Evolutionary conservation across 2,329 filamentous ascomycete species (phyloP).

Genomic region (Microthyrium microscopicum): DNA sequence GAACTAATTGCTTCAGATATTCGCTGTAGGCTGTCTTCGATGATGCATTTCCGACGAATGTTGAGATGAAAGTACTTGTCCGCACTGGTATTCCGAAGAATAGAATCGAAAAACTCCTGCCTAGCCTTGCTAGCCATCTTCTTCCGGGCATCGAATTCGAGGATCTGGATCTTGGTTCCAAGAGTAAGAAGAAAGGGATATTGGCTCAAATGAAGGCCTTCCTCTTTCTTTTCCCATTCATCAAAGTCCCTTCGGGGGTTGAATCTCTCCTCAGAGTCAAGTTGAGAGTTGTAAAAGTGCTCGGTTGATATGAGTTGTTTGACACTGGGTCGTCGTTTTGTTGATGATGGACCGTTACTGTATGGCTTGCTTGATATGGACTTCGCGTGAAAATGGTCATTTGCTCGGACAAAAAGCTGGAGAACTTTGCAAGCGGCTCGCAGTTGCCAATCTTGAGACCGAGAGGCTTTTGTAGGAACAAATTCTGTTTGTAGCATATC

Average conservation of each 20-base stretch:
- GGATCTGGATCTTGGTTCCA: constrained; percentile 77
- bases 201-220: constrained; percentile 76
- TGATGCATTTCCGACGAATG: constrained; percentile 68
- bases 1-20: constrained; percentile 75
- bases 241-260: constrained; percentile 78
- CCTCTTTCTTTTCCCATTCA: constrained; percentile 59
- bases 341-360: constrained; percentile 20
- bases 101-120: too few species aligned
- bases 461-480: neutral
- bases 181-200: constrained; percentile 87
- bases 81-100: constrained; percentile 69
- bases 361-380: constrained; percentile 23
- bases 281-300: constrained; percentile 72
- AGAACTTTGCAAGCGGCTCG: constrained; percentile 66
- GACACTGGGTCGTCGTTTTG: too few species aligned
- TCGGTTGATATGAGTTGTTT: constrained; percentile 62
- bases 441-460: constrained; percentile 71
- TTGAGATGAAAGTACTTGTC: constrained; percentile 67
- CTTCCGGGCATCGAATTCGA: constrained; percentile 72
- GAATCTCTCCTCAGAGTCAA: constrained; percentile 48
- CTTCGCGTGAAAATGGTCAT: constrained; percentile 31
- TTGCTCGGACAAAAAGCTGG: constrained; percentile 67
- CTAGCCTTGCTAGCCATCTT: constrained; percentile 81
- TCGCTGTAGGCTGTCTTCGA: constrained; percentile 70
- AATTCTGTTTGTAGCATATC: neutral